Conservation (phyloP, 805 yeast species). For the Saccharomycopsis amapae region DNA sequence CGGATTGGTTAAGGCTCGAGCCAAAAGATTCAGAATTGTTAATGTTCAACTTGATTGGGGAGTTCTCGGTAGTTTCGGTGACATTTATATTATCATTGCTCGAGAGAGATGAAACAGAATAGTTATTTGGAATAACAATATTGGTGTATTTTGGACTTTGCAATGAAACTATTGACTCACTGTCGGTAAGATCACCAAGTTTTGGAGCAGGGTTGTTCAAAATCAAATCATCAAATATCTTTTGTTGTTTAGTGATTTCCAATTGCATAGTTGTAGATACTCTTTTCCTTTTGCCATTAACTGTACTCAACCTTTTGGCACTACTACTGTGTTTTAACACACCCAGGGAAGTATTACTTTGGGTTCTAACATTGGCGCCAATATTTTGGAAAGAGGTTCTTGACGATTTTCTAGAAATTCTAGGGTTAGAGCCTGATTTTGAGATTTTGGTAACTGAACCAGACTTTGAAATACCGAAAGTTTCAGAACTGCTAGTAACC, state of each 20-base stretch:
- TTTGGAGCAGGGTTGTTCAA: constrained; percentile 2
- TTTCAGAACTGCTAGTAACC: neutral
- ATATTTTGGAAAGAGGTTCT: neutral
- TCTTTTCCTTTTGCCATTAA: neutral
- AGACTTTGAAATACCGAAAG: constrained; percentile 1
- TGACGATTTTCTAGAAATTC: too few species aligned
- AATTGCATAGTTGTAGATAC: constrained; percentile 1
- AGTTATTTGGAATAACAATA: constrained; percentile 18
- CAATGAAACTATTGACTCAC: neutral
- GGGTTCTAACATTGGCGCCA: neutral
- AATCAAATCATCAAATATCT: constrained; percentile 7
- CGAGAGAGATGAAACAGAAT: constrained; percentile 14
- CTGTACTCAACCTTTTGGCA: neutral
- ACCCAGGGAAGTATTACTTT: neutral
- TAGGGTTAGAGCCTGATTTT: constrained; percentile 11
- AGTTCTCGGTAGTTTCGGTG: too few species aligned
- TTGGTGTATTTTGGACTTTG: neutral
- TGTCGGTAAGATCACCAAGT: neutral
- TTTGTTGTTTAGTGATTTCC: constrained; percentile 8
- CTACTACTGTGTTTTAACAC: neutral
- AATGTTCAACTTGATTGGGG: neutral
- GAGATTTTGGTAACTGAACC: neutral
- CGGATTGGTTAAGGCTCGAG: neutral
- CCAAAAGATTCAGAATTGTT: neutral
- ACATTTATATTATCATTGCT: neutral